Conservation (phyloP, 2,329 filamentous ascomycete genomes). For the Ophiostoma perfectum region DNA sequence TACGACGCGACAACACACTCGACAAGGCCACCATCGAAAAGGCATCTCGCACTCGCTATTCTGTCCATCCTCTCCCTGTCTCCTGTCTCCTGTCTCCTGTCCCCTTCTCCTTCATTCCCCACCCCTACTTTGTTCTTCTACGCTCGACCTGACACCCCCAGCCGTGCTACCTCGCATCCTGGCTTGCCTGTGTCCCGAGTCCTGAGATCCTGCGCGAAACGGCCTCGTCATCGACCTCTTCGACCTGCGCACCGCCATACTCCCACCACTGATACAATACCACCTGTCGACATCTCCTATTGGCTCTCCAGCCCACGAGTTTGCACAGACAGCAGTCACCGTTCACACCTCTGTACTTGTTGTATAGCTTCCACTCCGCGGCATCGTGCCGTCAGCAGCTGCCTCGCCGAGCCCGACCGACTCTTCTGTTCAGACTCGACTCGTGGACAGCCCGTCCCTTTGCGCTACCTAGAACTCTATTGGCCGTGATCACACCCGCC, state of each 20-base stretch:
- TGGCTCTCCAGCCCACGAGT: background rate
- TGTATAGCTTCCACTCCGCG: background rate
- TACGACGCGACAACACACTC: background rate
- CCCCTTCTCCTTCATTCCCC: background rate
- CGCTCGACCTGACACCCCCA: background rate
- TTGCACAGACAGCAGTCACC: background rate
- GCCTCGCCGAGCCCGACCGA: background rate
- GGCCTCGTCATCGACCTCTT: background rate
- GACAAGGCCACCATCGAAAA: slow-evolving; percentile 2
- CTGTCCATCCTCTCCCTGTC: background rate
- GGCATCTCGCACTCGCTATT: background rate
- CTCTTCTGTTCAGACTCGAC: background rate
- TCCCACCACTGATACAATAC: background rate
- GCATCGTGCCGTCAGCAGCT: background rate
- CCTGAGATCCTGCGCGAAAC: background rate
- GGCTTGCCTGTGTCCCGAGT: background rate
- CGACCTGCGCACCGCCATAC: background rate
- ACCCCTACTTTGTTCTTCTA: background rate
- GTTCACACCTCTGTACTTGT: background rate
- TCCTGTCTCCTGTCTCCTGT: background rate
- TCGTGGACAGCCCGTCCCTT: background rate
- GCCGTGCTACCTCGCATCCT: slow-evolving; percentile 6
- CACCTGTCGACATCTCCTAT: background rate
- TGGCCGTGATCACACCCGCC: too few species aligned
- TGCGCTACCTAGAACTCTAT: background rate